Evolutionary conservation across 441 rosid genomes (phyloP).

Genomic region (Eutrema salsugineum): DNA sequence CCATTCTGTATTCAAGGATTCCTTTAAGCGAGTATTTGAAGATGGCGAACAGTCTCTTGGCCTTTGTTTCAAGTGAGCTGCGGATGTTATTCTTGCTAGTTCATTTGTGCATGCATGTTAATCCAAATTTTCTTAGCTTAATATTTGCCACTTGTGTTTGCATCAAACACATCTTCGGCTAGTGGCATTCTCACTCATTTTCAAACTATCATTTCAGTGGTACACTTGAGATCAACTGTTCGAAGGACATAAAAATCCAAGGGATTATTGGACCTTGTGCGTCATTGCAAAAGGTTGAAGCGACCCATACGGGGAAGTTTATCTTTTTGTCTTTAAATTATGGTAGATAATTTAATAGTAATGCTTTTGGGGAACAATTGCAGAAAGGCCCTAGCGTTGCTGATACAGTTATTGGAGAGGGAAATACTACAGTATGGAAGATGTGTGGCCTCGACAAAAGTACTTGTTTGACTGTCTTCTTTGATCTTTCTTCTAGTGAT

Average conservation of each 20-base stretch:
- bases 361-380: constrained; percentile 26
- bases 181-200: constrained; percentile 20
- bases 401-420: constrained; percentile 89
- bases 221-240: constrained; percentile 79
- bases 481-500: constrained; percentile 88
- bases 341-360: background rate
- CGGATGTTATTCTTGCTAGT: constrained; percentile 1
- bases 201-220: constrained; percentile 56
- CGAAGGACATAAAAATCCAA: constrained; percentile 96
- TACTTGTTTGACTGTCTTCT: constrained; percentile 88
- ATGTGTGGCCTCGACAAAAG: constrained; percentile 98
- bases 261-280: constrained; percentile 97
- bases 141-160: no score
- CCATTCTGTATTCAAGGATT: constrained; percentile 95
- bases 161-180: background rate
- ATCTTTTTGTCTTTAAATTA: constrained; percentile 8
- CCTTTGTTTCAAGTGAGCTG: constrained; percentile 88
- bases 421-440: constrained; percentile 90
- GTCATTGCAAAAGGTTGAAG: constrained; percentile 86
- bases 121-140: background rate
- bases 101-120: constrained; percentile 15
- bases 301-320: constrained; percentile 8
- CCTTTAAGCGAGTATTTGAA: constrained; percentile 90
- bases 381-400: constrained; percentile 97
- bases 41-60: constrained; percentile 95